Percentiles rank a stretch among this genome's conserved stretches.
Evolutionary conservation across 1,284 basidiomycete genomes (phyloP).

Genomic region (Ceratobasidium sp.): DNA sequence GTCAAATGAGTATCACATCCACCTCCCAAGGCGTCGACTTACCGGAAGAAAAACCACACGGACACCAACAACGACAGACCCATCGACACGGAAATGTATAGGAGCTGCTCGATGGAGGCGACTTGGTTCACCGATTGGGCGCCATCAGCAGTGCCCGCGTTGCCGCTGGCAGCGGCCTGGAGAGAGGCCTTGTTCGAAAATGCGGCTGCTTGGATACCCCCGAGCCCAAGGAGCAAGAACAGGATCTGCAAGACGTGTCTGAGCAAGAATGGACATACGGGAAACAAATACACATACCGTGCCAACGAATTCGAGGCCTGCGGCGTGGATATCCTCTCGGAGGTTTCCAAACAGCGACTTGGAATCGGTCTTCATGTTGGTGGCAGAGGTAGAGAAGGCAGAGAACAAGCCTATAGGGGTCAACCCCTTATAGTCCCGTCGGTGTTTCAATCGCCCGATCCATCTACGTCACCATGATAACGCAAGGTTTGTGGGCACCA

Average conservation of each 20-base stretch:
- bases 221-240: constrained; percentile 44
- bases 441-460: not conserved
- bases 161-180: constrained; percentile 11
- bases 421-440: not conserved
- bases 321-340: constrained; percentile 44
- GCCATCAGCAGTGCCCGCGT: constrained; percentile 26
- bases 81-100: constrained; percentile 72
- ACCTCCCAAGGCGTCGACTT: constrained; percentile 56
- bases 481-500: constrained; percentile 11
- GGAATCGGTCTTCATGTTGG: constrained; percentile 30
- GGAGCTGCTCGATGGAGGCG: constrained; percentile 58
- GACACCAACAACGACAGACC: constrained; percentile 74
- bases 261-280: constrained; percentile 1
- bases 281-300: constrained; percentile 37
- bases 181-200: constrained; percentile 40
- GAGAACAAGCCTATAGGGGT: not conserved
- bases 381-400: not conserved
- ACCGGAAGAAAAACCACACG: constrained; percentile 79
- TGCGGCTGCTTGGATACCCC: constrained; percentile 46
- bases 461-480: not conserved
- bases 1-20: not conserved
- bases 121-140: constrained; percentile 51
- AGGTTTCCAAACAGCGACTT: constrained; percentile 36
- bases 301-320: constrained; percentile 46
- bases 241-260: constrained; percentile 11